phyloP scores from a whole-genome alignment of 805 yeast species.

The Cyberlindnera veronae region DNA sequence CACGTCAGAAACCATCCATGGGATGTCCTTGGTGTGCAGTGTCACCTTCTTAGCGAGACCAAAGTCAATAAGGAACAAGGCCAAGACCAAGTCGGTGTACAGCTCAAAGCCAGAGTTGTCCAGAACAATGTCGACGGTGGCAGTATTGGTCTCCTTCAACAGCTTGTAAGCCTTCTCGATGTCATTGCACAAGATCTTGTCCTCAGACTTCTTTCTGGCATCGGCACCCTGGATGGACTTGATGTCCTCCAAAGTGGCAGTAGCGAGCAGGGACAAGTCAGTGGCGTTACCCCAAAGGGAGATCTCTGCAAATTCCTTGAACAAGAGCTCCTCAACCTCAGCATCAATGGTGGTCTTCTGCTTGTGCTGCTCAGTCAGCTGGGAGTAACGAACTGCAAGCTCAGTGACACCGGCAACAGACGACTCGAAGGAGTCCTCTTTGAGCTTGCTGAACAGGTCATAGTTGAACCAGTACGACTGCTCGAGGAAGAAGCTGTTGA shows the following conservation, averaged over 20 bases:
- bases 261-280: slow-evolving; percentile 84
- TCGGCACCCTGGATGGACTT: slow-evolving; percentile 89
- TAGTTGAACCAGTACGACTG: slow-evolving; percentile 43
- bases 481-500: slow-evolving; percentile 43
- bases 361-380: slow-evolving; percentile 31
- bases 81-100: slow-evolving; percentile 73
- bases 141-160: slow-evolving; percentile 27
- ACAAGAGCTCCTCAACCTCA: slow-evolving; percentile 51
- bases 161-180: slow-evolving; percentile 62
- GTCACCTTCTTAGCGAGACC: slow-evolving; percentile 61
- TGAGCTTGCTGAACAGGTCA: slow-evolving; percentile 72
- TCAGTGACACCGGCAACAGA: slow-evolving; percentile 79
- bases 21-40: slow-evolving; percentile 84
- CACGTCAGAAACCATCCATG: slow-evolving; percentile 98
- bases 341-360: slow-evolving; percentile 26
- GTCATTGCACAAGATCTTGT: slow-evolving; percentile 76
- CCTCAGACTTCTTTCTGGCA: slow-evolving; percentile 76
- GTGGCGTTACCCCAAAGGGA: slow-evolving; percentile 99
- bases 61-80: slow-evolving; percentile 66
- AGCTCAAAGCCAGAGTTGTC: slow-evolving; percentile 96
- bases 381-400: slow-evolving; percentile 62
- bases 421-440: slow-evolving; percentile 69
- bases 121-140: slow-evolving; percentile 73
- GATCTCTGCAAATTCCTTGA: slow-evolving; percentile 80
- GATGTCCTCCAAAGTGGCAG: slow-evolving; percentile 85